Evolutionary conservation across 2,329 filamentous ascomycete species (phyloP).

Genomic region (Penicillium sp.): DNA sequence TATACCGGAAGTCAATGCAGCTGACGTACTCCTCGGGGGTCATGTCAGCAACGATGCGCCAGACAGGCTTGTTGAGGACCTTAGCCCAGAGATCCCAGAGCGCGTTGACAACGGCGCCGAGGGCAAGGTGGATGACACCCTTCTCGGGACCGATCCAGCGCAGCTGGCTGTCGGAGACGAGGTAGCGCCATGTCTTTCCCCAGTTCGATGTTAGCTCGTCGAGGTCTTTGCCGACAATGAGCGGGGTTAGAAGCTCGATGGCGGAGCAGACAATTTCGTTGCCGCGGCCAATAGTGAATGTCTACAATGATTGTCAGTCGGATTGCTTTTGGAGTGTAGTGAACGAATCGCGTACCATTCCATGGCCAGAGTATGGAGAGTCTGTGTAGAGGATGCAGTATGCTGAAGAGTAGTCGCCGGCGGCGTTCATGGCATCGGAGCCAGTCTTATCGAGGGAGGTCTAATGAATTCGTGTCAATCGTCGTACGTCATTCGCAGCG

Average conservation of each 20-base stretch:
- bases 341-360: slow-evolving; percentile 42
- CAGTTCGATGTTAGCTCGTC: slow-evolving; percentile 78
- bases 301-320: slow-evolving; percentile 33
- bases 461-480: slow-evolving; percentile 31
- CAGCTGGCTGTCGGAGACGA: slow-evolving; percentile 88
- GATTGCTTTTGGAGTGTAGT: not conserved
- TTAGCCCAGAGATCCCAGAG: slow-evolving; percentile 98
- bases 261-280: slow-evolving; percentile 91
- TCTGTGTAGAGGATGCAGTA: slow-evolving; percentile 91
- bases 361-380: slow-evolving; percentile 53
- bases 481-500: not conserved
- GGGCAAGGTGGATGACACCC: slow-evolving; percentile 88
- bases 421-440: slow-evolving; percentile 95
- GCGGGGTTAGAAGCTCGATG: slow-evolving; percentile 77
- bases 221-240: slow-evolving; percentile 75
- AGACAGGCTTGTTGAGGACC: slow-evolving; percentile 82
- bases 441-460: slow-evolving; percentile 97
- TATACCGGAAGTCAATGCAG: slow-evolving; percentile 94
- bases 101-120: slow-evolving; percentile 87
- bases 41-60: slow-evolving; percentile 90
- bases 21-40: slow-evolving; percentile 81
- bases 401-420: slow-evolving; percentile 90
- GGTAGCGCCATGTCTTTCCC: slow-evolving; percentile 87
- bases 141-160: slow-evolving; percentile 96
- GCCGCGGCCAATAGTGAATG: slow-evolving; percentile 65